phyloP scores from a whole-genome alignment of 306 rosid species.

The Trichosanthes cucumerina region DNA sequence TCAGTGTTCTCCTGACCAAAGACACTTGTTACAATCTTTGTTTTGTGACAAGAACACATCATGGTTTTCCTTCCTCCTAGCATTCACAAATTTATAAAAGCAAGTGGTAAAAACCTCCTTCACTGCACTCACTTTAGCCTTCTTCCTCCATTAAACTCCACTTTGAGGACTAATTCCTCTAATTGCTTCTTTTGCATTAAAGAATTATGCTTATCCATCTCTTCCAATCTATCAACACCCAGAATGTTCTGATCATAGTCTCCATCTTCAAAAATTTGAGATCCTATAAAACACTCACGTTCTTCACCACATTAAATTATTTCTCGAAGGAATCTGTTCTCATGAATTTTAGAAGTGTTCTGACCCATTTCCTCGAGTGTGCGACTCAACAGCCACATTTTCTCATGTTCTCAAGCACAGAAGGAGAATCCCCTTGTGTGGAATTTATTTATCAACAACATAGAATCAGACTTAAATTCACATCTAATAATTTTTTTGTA shows the following conservation, averaged over 20 bases:
- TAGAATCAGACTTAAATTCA: not conserved
- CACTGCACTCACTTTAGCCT: not conserved
- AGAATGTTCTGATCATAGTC: not conserved
- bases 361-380: not conserved
- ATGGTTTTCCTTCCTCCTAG: not conserved
- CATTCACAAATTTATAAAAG: not conserved
- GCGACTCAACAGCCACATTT: not conserved
- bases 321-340: not conserved
- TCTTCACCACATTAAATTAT: not conserved
- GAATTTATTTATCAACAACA: not conserved
- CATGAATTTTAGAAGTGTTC: not conserved
- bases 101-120: not conserved
- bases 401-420: not conserved
- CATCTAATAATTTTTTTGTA: not conserved
- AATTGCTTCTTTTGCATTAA: not conserved
- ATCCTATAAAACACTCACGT: not conserved
- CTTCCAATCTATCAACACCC: not conserved
- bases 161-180: not conserved
- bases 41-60: not conserved
- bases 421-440: not conserved
- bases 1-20: not conserved
- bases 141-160: not conserved
- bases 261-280: not conserved
- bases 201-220: not conserved
- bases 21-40: not conserved